A percentile compares a stretch with the other conserved stretches of the same genome.
phyloP scores from a whole-genome alignment of 129 eudicot genomes.

The Pittosporum tobira region DNA sequence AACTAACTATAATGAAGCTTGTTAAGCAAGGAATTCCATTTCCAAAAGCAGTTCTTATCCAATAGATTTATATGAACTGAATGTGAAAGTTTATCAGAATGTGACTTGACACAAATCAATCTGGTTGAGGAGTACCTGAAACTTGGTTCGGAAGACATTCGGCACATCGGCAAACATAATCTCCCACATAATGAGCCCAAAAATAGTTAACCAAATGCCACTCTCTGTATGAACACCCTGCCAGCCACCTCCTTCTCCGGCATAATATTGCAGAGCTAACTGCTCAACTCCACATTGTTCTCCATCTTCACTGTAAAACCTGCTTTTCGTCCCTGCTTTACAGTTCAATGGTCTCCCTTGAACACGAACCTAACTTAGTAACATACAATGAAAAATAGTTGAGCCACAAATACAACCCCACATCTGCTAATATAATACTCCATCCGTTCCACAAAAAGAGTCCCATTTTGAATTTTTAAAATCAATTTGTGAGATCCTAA shows the following conservation, averaged over 20 bases:
- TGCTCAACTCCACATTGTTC: constrained; percentile 93
- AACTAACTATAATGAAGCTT: not conserved
- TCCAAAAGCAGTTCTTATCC: no score
- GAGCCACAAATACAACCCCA: not conserved
- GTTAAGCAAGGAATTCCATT: not conserved
- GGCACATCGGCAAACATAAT: constrained; percentile 71
- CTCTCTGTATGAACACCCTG: constrained; percentile 89
- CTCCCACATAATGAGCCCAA: constrained; percentile 95
- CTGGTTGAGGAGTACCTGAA: constrained; percentile 46
- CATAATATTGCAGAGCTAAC: constrained; percentile 87
- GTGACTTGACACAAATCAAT: not conserved
- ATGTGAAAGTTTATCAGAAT: not conserved
- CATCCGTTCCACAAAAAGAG: no score
- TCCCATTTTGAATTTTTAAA: no score
- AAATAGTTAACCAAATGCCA: constrained; percentile 85
- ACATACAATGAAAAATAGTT: not conserved
- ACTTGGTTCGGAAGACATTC: constrained; percentile 64
- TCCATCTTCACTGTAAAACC: constrained; percentile 91
- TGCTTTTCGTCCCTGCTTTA: constrained; percentile 60
- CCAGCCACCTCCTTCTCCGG: constrained; percentile 94
- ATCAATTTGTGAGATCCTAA: no score
- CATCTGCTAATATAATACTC: not conserved
- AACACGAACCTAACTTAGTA: constrained; percentile 46
- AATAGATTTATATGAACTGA: not conserved
- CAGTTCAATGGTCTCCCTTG: constrained; percentile 80